These are phyloP conservation scores for Otatea glauca DNA, from an alignment of 176 grass and related monocot genomes.

Conservation along the genomic window DNA sequence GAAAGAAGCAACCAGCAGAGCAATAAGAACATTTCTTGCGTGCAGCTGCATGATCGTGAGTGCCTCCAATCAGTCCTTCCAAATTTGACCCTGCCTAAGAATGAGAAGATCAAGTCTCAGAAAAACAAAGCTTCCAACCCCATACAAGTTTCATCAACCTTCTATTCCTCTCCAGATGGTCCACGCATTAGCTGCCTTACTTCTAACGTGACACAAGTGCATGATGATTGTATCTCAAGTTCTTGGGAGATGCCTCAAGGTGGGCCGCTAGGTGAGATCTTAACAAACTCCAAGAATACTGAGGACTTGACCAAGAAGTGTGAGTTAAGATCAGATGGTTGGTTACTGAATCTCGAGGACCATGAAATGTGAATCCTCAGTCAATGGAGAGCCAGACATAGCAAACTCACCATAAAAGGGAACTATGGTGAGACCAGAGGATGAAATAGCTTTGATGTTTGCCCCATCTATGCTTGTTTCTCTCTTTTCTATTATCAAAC, in stretches of 20 bases:
- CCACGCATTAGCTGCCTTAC: conserved; percentile 31
- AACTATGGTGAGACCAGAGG: conserved; percentile 16
- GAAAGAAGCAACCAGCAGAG: conserved; percentile 53
- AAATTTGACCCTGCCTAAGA: conserved; percentile 61
- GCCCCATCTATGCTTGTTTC: conserved; percentile 1
- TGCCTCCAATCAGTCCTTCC: conserved; percentile 64
- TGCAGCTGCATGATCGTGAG: conserved; percentile 40
- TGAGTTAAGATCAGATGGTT: conserved; percentile 54
- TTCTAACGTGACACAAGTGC: conserved; percentile 45
- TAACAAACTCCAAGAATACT: conserved; percentile 57
- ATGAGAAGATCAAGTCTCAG: conserved; percentile 38
- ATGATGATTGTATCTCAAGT: conserved; percentile 59
- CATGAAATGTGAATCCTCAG: conserved; percentile 41
- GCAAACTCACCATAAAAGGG: conserved; percentile 16
- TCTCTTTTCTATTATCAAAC: conserved; percentile 24
- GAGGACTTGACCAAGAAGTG: conserved; percentile 41
- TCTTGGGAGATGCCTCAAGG: conserved; percentile 67
- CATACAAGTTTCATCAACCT: conserved; percentile 30
- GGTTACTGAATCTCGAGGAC: conserved; percentile 52
- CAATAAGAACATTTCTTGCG: conserved; percentile 47
- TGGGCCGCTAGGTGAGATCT: conserved; percentile 75
- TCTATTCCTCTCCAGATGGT: conserved; percentile 43
- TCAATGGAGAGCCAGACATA: not conserved
- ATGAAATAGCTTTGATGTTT: conserved; percentile 26
- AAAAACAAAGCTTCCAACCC: conserved; percentile 46